Percentiles rank a stretch among this genome's conserved stretches.
Evolutionary conservation across 257 asterid genomes (phyloP).

Genomic region (Solanum megistacrolobum): DNA sequence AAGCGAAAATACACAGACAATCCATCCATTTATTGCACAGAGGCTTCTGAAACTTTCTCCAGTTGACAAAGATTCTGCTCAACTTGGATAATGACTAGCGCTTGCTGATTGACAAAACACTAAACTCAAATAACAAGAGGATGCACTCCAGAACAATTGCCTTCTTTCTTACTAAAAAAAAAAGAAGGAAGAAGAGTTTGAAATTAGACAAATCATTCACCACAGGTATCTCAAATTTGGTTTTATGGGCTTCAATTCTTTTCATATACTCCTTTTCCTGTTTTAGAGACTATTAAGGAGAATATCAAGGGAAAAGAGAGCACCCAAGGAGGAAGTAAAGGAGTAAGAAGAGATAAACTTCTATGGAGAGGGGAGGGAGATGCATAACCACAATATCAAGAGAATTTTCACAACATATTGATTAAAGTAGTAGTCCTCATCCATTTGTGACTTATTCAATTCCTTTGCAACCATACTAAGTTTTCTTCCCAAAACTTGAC

Average conservation of each 20-base stretch:
- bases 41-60: neutral
- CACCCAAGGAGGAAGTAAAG: neutral
- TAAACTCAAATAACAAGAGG: neutral
- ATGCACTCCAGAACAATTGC: neutral
- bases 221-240: neutral
- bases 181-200: neutral
- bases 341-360: neutral
- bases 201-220: neutral
- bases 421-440: neutral
- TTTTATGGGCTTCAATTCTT: neutral
- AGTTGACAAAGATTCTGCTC: neutral
- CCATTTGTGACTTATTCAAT: neutral
- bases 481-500: neutral
- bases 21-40: neutral
- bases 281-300: neutral
- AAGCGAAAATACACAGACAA: neutral
- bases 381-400: neutral
- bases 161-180: neutral
- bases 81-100: neutral
- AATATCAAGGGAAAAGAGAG: neutral
- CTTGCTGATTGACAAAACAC: neutral
- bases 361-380: neutral
- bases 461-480: neutral
- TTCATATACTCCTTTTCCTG: neutral
- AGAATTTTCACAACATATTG: neutral